phyloP scores from a whole-genome alignment of 441 rosid genomes.

The Arabidopsis lyrata region DNA sequence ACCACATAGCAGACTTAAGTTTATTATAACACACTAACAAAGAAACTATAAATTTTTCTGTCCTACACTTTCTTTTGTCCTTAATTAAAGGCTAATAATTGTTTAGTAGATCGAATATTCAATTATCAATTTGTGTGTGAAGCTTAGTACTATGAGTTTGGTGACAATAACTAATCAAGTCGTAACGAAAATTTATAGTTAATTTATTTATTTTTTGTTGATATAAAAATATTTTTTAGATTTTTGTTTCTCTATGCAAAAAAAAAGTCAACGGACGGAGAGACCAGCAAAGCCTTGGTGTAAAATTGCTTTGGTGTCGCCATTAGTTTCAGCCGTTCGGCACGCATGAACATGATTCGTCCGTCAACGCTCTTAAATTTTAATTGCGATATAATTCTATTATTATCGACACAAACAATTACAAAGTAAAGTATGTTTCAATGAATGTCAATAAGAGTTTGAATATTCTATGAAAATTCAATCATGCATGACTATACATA shows the following conservation, averaged over 20 bases:
- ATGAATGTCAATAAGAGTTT: neutral
- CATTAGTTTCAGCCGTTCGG: conserved; percentile 42
- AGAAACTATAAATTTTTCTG: no score
- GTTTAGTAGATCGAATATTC: neutral
- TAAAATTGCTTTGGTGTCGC: conserved; percentile 30
- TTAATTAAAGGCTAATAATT: neutral
- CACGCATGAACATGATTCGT: conserved; percentile 42
- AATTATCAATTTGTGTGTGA: neutral
- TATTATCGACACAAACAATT: conserved; percentile 8
- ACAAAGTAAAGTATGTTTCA: conserved; percentile 21
- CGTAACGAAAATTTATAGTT: neutral
- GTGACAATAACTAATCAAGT: conserved; percentile 1
- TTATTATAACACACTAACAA: no score
- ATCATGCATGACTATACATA: no score
- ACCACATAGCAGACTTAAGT: neutral
- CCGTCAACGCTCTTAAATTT: conserved; percentile 29
- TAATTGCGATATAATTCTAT: neutral
- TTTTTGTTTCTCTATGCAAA: neutral
- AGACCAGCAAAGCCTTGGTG: conserved; percentile 33
- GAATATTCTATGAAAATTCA: neutral
- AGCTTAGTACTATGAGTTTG: neutral
- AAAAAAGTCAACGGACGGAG: conserved; percentile 35
- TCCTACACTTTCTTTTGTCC: no score
- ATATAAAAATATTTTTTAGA: neutral
- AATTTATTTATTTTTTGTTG: neutral